phyloP scores from a whole-genome alignment of 768 basidiomycete species.

The Pleurotus cornucopiae region DNA sequence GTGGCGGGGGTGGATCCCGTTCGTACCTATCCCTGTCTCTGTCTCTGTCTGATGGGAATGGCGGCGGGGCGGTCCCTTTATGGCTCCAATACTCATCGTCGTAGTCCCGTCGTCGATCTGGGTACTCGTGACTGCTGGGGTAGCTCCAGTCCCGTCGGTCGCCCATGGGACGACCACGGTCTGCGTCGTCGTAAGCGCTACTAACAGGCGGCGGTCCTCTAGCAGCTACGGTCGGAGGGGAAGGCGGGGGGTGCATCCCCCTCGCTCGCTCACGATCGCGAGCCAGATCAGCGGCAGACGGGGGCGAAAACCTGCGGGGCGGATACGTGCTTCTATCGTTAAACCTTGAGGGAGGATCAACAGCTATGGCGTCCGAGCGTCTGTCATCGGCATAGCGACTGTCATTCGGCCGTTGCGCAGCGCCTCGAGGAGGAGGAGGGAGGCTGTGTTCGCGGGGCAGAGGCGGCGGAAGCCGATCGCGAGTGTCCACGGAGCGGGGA shows the following conservation, averaged over 20 bases:
- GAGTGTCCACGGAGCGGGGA: constrained; percentile 21
- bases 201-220: background rate
- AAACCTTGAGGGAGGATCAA: constrained; percentile 30
- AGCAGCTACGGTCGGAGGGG: constrained; percentile 22
- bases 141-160: constrained; percentile 26
- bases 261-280: constrained; percentile 23
- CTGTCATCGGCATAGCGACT: constrained; percentile 30
- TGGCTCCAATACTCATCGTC: constrained; percentile 38
- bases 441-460: constrained; percentile 19
- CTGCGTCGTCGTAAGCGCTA: constrained; percentile 26
- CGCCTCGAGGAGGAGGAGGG: constrained; percentile 20
- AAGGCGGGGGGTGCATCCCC: constrained; percentile 24
- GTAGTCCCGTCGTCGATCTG: constrained; percentile 25
- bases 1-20: constrained; percentile 23
- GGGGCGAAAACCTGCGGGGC: background rate
- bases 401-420: constrained; percentile 36
- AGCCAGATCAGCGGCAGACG: constrained; percentile 14
- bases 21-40: constrained; percentile 26
- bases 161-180: constrained; percentile 24
- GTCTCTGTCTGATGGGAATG: constrained; percentile 28
- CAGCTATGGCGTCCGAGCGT: constrained; percentile 29
- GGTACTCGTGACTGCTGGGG: constrained; percentile 11
- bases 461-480: constrained; percentile 21
- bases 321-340: constrained; percentile 22
- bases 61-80: constrained; percentile 12